A percentile compares a stretch with the other conserved stretches of the same genome.
phyloP scores from a whole-genome alignment of 192 early-diverging fungal genomes.

The Funneliformis geosporum region DNA sequence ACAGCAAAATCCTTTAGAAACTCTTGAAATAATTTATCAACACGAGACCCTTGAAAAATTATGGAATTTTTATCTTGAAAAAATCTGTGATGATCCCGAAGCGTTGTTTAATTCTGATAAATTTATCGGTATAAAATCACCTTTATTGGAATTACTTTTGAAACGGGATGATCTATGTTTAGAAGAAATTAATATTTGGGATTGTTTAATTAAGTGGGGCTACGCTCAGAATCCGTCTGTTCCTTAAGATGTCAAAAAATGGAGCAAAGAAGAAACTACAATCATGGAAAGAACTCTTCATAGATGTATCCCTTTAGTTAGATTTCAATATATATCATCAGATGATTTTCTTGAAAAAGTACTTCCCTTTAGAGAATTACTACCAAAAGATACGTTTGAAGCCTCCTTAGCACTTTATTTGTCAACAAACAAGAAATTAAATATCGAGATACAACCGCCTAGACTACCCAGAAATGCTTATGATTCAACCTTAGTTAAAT shows the following conservation, averaged over 20 bases:
- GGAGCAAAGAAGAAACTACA: not conserved
- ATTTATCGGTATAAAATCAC: not conserved
- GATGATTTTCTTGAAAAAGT: not conserved
- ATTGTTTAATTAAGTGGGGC: not conserved
- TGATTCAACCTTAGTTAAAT: not conserved
- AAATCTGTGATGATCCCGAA: not conserved
- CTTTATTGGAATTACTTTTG: not conserved
- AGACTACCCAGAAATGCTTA: not conserved
- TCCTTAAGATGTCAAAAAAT: not conserved
- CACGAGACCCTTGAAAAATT: not conserved
- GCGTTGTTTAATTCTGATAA: not conserved
- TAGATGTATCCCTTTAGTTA: not conserved
- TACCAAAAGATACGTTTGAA: not conserved
- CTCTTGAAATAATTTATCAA: not conserved
- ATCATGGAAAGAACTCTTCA: not conserved
- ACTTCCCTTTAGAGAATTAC: not conserved
- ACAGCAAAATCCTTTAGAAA: not conserved
- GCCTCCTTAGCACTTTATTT: not conserved
- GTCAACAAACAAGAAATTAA: not conserved
- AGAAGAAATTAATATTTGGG: not conserved
- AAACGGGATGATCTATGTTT: not conserved
- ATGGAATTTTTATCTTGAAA: not conserved
- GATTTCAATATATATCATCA: not conserved
- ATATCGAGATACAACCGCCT: not conserved
- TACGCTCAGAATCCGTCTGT: not conserved